These are phyloP conservation scores for Gymnopilus junonius DNA, from an alignment of 768 basidiomycete species.

Conservation along the genomic window DNA sequence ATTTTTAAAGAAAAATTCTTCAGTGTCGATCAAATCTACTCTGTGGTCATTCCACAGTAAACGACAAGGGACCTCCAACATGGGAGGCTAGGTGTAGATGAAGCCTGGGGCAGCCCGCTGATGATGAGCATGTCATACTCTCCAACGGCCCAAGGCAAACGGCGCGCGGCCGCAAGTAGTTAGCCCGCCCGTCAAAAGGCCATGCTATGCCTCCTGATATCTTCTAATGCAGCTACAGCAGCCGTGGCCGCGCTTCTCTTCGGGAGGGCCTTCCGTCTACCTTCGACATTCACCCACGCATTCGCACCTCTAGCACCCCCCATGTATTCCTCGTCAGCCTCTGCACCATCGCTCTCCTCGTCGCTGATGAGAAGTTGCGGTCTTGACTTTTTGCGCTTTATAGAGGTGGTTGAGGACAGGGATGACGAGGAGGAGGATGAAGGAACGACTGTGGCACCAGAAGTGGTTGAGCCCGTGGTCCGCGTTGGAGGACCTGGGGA, in stretches of 20 bases:
- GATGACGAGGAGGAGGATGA: conserved; percentile 27
- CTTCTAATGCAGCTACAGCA: conserved; percentile 47
- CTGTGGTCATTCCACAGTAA: not conserved
- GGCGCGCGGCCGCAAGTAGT: not conserved
- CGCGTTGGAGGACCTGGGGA: conserved; percentile 36
- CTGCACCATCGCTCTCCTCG: conserved; percentile 69
- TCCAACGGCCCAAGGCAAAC: not conserved
- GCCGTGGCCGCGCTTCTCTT: conserved; percentile 29
- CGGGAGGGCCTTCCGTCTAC: conserved; percentile 50
- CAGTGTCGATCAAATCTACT: not conserved
- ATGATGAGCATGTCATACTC: not conserved
- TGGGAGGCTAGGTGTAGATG: not conserved
- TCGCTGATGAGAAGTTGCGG: conserved; percentile 43
- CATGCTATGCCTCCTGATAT: conserved; percentile 70
- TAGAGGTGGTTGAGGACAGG: conserved; percentile 24
- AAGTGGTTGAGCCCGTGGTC: conserved; percentile 29
- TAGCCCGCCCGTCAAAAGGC: conserved; percentile 49
- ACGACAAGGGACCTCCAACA: not conserved
- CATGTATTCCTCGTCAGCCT: conserved; percentile 71
- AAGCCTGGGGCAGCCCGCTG: not conserved
- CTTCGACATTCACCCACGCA: conserved; percentile 60
- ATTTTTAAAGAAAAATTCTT: not conserved
- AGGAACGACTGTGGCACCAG: conserved; percentile 26
- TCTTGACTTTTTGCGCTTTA: conserved; percentile 60
- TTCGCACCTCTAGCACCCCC: conserved; percentile 23